These are phyloP conservation scores for Camelina sativa DNA, from an alignment of 345 rosid genomes.

Conservation along the genomic window DNA sequence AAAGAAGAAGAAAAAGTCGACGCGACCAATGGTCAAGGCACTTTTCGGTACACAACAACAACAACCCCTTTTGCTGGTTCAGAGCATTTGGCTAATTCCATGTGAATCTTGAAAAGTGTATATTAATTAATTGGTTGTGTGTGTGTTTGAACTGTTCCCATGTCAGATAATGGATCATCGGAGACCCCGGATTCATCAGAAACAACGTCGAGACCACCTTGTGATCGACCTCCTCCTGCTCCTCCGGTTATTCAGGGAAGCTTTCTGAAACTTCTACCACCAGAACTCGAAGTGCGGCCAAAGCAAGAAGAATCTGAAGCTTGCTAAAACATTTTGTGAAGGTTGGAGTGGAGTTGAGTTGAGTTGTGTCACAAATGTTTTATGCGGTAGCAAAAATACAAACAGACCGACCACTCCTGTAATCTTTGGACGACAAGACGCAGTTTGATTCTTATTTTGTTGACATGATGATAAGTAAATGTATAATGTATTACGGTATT, in stretches of 20 bases:
- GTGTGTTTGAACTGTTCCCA: background rate
- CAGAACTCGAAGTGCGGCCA: slow-evolving; percentile 53
- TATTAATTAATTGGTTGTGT: background rate
- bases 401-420: slow-evolving; percentile 26
- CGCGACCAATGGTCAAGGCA: slow-evolving; percentile 75
- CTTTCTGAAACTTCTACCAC: slow-evolving; percentile 65
- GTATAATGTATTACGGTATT: background rate
- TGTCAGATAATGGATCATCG: slow-evolving; percentile 27
- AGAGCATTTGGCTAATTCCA: background rate
- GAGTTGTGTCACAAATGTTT: slow-evolving; percentile 20
- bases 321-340: slow-evolving; percentile 24
- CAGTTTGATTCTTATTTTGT: slow-evolving; percentile 7
- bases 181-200: slow-evolving; percentile 60
- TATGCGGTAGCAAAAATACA: background rate
- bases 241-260: slow-evolving; percentile 58
- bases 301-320: slow-evolving; percentile 45
- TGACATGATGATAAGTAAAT: slow-evolving; percentile 20
- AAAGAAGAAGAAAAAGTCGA: slow-evolving; percentile 78
- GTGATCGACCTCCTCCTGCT: slow-evolving; percentile 46
- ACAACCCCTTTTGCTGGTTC: background rate
- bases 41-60: slow-evolving; percentile 64
- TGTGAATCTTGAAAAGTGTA: slow-evolving; percentile 7
- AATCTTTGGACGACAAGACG: slow-evolving; percentile 15
- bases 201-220: slow-evolving; percentile 42
- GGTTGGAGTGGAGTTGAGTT: slow-evolving; percentile 26